Evolutionary conservation across 2,329 filamentous ascomycete species (phyloP), one percentile per base, ranked within the genome.

Genomic region (Metarhizium humberi): DNA sequence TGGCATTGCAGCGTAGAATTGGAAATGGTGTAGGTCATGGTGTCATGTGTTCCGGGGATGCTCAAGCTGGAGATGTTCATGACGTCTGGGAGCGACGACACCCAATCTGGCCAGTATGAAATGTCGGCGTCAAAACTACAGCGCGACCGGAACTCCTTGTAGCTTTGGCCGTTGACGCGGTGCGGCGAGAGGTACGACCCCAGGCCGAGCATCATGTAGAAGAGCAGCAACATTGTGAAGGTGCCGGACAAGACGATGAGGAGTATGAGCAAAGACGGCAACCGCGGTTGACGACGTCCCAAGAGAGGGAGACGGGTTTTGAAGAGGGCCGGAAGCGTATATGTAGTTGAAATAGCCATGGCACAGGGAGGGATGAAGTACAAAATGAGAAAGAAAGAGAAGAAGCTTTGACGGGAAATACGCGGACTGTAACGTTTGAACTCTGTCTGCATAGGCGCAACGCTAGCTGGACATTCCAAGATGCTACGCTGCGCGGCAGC

Each of bases 41-140:
- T 78, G 63, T 80, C 77, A 66, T 80, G 77, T 2, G 77, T 79
- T 34, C 78, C 78, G 0, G 77, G 78, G 56, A 80, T 72, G 49
- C 75, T 77, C 46, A 80, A 68, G 52, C 65, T 70, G 36, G 74
- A 69, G 38, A 80, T 64, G 49, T 65, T 67, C 40, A 69, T 65
- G 30, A 64, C 58, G 63, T 78, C 73, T 32, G 74, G 73, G 11
- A 78, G 62, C 6, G 52, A 51, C 20, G 65, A 64, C 76, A 78
- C 78, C 76, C 76, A 79, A 42, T 58, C 53, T 6, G 69, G 63
- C 36, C 70, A 63, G 46, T 65, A 59, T 38, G 64, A 62, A 34
- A 58, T 59, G 56, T 69, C 61, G 42, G 69, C 64, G 59, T 78
- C 73, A 64, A 78, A 78, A 51, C 74, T 76, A 61, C 65, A 76